Percentiles rank a stretch among this genome's conserved stretches.
Evolutionary conservation across 768 basidiomycete genomes (phyloP).

Genomic region (Favolaschia claudopus): DNA sequence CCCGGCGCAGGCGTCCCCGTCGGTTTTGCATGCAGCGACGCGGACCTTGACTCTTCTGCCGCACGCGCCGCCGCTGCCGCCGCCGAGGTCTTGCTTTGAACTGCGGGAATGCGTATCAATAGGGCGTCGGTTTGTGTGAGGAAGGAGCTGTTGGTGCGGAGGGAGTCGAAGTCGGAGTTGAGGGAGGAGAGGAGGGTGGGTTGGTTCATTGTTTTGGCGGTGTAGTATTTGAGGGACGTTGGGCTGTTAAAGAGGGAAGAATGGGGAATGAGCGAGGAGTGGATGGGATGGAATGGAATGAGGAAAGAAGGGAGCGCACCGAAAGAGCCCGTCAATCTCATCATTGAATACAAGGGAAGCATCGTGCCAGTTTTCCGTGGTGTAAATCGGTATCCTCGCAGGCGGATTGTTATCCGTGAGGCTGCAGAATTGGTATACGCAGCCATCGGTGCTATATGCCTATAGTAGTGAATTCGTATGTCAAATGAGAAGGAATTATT

Average conservation of each 20-base stretch:
- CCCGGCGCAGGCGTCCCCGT: too few species aligned
- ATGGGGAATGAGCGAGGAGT: background rate
- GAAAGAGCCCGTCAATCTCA: background rate
- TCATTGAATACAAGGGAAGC: background rate
- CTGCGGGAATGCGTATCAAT: background rate
- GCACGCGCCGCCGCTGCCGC: background rate
- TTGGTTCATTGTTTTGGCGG: background rate
- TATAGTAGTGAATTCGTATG: background rate
- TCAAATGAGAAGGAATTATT: background rate
- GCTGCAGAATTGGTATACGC: background rate
- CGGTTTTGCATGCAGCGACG: too few species aligned
- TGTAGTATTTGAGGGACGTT: background rate
- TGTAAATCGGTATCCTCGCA: background rate
- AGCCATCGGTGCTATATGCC: constrained; percentile 1
- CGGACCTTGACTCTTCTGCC: too few species aligned
- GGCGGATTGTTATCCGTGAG: background rate
- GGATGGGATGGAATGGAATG: background rate
- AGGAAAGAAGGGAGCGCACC: background rate
- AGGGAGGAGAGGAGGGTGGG: background rate
- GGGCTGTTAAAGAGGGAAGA: background rate
- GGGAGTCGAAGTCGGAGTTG: background rate
- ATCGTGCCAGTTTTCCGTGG: background rate
- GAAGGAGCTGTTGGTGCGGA: background rate
- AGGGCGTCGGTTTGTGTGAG: background rate
- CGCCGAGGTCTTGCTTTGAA: background rate